Evolutionary conservation across 345 rosid species (phyloP).

Genomic region (Salix exigua): DNA sequence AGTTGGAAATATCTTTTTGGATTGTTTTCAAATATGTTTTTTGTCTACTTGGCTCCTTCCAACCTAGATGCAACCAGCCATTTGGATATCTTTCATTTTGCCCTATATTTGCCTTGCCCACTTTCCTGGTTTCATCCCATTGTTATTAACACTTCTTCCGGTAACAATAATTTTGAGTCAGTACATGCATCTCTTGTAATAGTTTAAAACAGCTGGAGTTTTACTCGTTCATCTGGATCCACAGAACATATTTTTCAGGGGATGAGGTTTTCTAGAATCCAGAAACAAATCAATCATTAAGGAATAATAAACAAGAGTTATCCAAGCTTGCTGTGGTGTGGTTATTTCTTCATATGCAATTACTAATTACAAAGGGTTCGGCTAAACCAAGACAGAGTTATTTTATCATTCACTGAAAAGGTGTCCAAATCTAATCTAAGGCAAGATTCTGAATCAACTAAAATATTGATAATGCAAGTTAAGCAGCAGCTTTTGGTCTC

Average conservation of each 20-base stretch:
- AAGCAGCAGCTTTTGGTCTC: neutral
- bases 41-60: neutral
- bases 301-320: neutral
- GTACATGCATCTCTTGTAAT: no score
- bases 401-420: neutral
- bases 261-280: no score
- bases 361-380: no score
- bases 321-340: neutral
- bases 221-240: no score
- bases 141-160: neutral
- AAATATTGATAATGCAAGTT: neutral
- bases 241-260: no score
- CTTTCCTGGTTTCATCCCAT: neutral
- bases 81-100: neutral
- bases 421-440: neutral
- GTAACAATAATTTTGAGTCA: neutral
- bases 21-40: neutral
- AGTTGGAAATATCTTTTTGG: no score
- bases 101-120: neutral
- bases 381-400: neutral
- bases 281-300: neutral
- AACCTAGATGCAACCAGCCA: neutral
- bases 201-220: fast-evolving
- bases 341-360: no score
- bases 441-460: neutral